Conservation (phyloP, 441 rosid species). For the Raphanus hybrid region DNA sequence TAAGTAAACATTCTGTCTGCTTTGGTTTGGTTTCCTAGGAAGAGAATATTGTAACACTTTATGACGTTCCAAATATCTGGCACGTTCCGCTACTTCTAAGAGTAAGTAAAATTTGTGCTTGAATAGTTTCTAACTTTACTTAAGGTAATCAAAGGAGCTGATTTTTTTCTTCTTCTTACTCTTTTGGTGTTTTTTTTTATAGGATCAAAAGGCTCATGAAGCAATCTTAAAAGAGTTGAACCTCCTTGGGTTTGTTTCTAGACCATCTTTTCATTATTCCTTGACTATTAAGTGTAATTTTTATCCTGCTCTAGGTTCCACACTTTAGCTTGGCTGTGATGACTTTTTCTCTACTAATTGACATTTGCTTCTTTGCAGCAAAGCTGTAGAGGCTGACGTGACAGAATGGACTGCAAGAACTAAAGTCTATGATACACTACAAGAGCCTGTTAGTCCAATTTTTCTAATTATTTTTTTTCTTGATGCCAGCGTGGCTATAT, state of each 20-base stretch:
- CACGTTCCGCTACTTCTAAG: constrained; percentile 76
- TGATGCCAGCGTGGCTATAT: not conserved
- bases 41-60: constrained; percentile 71
- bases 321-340: constrained; percentile 18
- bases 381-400: constrained; percentile 56
- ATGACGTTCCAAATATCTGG: constrained; percentile 89
- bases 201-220: constrained; percentile 86
- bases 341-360: constrained; percentile 15
- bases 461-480: not conserved
- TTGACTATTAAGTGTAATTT: constrained; percentile 3
- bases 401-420: constrained; percentile 81
- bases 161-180: constrained; percentile 1
- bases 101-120: constrained; percentile 46
- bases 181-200: constrained; percentile 27
- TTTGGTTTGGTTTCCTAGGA: constrained; percentile 49
- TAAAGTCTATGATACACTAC: constrained; percentile 67
- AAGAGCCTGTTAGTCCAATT: constrained; percentile 61
- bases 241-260: constrained; percentile 59
- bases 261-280: constrained; percentile 27
- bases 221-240: constrained; percentile 68
- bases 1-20: constrained; percentile 15
- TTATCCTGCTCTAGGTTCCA: constrained; percentile 1
- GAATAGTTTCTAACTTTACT: constrained; percentile 1
- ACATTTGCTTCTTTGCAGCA: constrained; percentile 52
- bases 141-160: not conserved